Evolutionary conservation across 495 filamentous ascomycete genomes (phyloP).

Genomic region (Neurospora terricola): DNA sequence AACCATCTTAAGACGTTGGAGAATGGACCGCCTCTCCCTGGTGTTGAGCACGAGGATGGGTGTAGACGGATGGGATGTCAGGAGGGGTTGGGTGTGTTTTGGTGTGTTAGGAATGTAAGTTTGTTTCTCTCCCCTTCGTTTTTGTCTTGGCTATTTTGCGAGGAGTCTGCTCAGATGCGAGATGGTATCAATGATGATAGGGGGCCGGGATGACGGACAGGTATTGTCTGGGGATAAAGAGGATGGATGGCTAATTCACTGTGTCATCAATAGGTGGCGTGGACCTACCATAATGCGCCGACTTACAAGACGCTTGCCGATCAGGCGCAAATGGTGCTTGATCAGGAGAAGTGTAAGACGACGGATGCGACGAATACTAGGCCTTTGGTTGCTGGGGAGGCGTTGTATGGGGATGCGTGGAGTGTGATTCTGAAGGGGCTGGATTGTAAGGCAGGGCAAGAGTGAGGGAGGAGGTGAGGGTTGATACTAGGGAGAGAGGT

Average conservation of each 20-base stretch:
- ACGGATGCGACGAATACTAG: neutral
- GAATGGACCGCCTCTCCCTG: neutral
- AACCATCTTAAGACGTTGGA: neutral
- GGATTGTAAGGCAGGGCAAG: neutral
- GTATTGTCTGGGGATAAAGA: accelerated
- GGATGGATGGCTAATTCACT: neutral
- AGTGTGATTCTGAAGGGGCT: neutral
- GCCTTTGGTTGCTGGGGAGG: neutral
- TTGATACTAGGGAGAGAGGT: no score
- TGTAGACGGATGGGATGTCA: neutral
- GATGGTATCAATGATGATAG: no score
- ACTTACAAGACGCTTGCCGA: neutral
- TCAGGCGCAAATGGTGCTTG: neutral
- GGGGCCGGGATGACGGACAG: no score
- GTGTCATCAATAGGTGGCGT: neutral
- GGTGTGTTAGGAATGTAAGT: neutral
- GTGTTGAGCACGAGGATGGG: neutral
- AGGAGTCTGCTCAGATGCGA: no score
- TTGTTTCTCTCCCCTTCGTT: neutral
- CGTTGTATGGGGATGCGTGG: neutral
- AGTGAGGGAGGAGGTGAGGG: neutral
- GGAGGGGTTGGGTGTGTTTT: neutral
- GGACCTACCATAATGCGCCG: neutral
- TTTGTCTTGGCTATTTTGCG: no score
- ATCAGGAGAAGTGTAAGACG: neutral